Evolutionary conservation across 805 yeast species (phyloP).

Genomic region (Lipomyces anomalus): DNA sequence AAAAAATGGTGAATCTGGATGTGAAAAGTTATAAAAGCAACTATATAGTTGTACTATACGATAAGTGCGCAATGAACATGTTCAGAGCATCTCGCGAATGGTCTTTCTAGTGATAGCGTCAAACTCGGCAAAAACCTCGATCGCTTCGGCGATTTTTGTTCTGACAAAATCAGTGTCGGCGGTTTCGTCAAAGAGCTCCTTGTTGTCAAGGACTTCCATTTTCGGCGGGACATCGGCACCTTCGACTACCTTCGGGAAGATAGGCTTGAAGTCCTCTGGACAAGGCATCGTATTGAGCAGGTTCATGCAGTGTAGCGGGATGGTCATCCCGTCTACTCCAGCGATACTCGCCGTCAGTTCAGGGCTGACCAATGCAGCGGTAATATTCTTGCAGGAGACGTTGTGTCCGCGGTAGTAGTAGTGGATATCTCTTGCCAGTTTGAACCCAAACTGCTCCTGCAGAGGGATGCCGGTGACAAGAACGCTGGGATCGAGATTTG

Average conservation of each 20-base stretch:
- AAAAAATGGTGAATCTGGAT: no score
- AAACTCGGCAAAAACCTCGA: constrained; percentile 18
- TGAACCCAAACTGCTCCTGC: constrained; percentile 32
- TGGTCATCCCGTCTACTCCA: constrained; percentile 37
- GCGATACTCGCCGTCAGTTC: constrained; percentile 30
- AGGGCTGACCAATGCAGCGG: constrained; percentile 36
- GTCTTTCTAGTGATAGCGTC: constrained; percentile 16
- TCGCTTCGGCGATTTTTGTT: constrained; percentile 17
- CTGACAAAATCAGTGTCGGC: constrained; percentile 12
- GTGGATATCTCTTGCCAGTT: constrained; percentile 31
- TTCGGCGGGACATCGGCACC: constrained; percentile 15
- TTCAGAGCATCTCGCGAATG: constrained; percentile 5
- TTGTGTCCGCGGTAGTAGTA: constrained; percentile 34
- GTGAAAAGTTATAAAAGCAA: no score
- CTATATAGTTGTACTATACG: no score
- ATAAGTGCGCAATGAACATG: no score
- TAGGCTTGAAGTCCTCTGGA: constrained; percentile 25
- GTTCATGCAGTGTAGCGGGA: constrained; percentile 32
- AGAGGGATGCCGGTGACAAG: constrained; percentile 26
- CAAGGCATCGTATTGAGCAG: constrained; percentile 27
- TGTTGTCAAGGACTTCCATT: constrained; percentile 9
- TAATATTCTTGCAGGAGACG: constrained; percentile 31
- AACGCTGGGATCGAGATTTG: constrained; percentile 29
- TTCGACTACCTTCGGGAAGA: constrained; percentile 12
- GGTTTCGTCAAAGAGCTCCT: constrained; percentile 14